These are phyloP conservation scores for Fusarium odoratissimum DNA, from an alignment of 2,329 filamentous ascomycete species.

Conservation along the genomic window DNA sequence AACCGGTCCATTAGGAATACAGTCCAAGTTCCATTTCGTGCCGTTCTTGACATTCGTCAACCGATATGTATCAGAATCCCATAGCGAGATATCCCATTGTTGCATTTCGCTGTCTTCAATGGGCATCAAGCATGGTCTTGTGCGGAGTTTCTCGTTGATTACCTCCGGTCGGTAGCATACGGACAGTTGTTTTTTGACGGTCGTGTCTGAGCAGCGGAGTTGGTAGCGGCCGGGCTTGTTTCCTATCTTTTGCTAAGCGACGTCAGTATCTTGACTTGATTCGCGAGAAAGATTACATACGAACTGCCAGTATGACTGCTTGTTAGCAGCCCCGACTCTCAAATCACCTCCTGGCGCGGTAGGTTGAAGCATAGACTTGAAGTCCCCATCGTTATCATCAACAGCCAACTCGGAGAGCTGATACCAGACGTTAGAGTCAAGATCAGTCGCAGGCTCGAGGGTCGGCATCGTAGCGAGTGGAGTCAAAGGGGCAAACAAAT, in stretches of 20 bases:
- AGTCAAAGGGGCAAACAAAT: neutral
- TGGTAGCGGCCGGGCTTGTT: constrained; percentile 47
- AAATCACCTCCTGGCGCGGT: constrained; percentile 27
- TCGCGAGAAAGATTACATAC: neutral
- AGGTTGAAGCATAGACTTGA: constrained; percentile 41
- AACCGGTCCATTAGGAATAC: constrained; percentile 47
- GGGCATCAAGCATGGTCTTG: constrained; percentile 46
- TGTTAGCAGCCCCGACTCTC: constrained; percentile 31
- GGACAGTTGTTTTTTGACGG: constrained; percentile 46
- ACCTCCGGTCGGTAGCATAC: constrained; percentile 42
- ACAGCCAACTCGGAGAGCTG: constrained; percentile 51
- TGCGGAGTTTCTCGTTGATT: constrained; percentile 43
- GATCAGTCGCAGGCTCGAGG: constrained; percentile 35
- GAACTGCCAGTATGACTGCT: constrained; percentile 27
- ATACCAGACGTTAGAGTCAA: constrained; percentile 53
- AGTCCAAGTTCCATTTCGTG: constrained; percentile 49
- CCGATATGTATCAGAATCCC: constrained; percentile 45
- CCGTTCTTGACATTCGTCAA: constrained; percentile 50
- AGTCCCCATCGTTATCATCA: constrained; percentile 42
- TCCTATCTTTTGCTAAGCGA: constrained; percentile 44
- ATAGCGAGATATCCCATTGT: constrained; percentile 50
- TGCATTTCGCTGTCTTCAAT: constrained; percentile 45
- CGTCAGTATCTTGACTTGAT: neutral
- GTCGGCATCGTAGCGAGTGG: constrained; percentile 7
- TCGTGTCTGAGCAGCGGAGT: constrained; percentile 46